Conservation (phyloP, 352 stramenopile genomes). For the Globisporangium camurandrum region DNA sequence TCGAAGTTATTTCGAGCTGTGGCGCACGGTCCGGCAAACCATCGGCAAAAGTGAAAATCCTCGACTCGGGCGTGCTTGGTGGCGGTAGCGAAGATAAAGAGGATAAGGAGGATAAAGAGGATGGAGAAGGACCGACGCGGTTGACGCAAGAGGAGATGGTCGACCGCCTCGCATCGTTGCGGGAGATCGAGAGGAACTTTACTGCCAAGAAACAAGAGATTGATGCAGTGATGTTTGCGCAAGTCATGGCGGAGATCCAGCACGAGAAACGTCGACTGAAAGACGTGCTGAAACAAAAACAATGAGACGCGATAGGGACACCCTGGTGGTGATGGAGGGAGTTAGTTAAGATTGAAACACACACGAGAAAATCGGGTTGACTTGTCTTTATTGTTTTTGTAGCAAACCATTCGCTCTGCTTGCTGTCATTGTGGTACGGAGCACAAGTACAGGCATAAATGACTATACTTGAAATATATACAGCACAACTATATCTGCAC, state of each 20-base stretch:
- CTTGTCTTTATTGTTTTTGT: no score
- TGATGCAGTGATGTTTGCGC: constrained; percentile 48
- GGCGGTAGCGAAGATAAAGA: constrained; percentile 12
- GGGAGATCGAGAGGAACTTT: constrained; percentile 59
- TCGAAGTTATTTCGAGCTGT: constrained; percentile 85
- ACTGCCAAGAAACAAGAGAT: constrained; percentile 44
- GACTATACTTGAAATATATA: no score
- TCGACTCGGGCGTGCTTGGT: constrained; percentile 67
- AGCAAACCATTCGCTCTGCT: no score
- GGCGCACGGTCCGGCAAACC: constrained; percentile 85
- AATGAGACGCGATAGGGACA: no score
- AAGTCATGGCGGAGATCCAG: constrained; percentile 62
- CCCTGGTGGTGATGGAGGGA: no score
- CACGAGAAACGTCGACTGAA: constrained; percentile 62
- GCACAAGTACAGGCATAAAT: no score
- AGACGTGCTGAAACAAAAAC: constrained; percentile 36
- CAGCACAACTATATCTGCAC: no score
- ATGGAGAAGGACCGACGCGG: constrained; percentile 22
- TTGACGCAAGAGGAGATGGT: constrained; percentile 52
- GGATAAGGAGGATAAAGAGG: no score
- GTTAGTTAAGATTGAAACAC: no score
- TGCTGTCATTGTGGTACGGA: no score
- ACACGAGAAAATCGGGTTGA: no score
- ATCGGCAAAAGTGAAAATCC: constrained; percentile 84
- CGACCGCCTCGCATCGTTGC: constrained; percentile 50